Base-by-base conservation (phyloP, 176 grass and related monocot species). In the Carex kokanica region DNA sequence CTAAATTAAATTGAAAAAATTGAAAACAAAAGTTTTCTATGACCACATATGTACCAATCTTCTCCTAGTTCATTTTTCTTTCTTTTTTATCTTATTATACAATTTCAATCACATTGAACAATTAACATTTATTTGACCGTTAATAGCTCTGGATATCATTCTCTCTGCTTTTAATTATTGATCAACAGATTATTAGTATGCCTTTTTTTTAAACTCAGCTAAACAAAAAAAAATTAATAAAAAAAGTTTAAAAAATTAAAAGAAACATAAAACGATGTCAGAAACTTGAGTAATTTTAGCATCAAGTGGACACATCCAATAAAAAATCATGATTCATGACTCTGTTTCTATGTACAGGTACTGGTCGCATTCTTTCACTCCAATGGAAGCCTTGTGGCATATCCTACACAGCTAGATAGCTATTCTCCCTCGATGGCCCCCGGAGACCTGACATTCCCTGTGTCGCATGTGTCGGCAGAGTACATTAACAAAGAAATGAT, bases 361-460 rank as follows among this genome's bases (percentile, higher is more conserved):
- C 72, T 97, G 0, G 94, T 97, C 11, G 92, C 90, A 23, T 94
- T 97, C 78, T 74, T 12, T 43, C 87, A 79, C 71, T 91, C 94
- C 40, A 88, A 94, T 58, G 94, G 90, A 20, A 94, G 81, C 87
- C 74, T 97, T 23, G 45, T 88, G 10, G 90, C 90, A 40, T 94
- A 97, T 86, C 86, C 94, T 57, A 97, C 94, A 1, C 17, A 74
- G 60, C 83, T 97, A 20, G 87, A 85, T 43, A 97, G 90, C 88
- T 97, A 97, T 71, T 54, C 85, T 51, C 92, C 94, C 31, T 92
- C 94, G n/a, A 94, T 94, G 94, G 65, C 85, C 67, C 94, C 92
- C 0, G 85, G 84, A 0, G 62, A 85, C 25, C 79, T 92, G 57
- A 66, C 32, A 9, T 83, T 94, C 58, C 87, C 88, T 2, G 87